These are phyloP conservation scores for Zasmidium angulare DNA, from an alignment of 2,329 filamentous ascomycete genomes.

Conservation along the genomic window DNA sequence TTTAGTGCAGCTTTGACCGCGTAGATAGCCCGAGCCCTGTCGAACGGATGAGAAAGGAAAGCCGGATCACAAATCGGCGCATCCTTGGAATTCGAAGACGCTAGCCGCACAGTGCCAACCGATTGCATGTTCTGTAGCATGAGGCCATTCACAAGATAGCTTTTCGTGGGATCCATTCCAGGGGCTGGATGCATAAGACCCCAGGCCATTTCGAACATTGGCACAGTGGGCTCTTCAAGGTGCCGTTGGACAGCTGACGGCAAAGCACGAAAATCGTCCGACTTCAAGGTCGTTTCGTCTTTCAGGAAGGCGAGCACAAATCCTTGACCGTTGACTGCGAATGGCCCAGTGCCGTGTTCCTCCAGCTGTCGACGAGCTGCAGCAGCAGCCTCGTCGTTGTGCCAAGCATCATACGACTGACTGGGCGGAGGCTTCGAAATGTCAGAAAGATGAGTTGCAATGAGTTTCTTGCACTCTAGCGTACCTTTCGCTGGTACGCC, in stretches of 20 bases:
- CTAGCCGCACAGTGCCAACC: slow-evolving; percentile 60
- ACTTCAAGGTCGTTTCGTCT: slow-evolving; percentile 29
- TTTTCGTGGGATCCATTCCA: slow-evolving; percentile 25
- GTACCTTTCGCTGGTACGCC: neutral
- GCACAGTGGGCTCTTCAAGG: slow-evolving; percentile 49
- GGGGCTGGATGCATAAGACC: slow-evolving; percentile 19
- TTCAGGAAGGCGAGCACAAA: slow-evolving; percentile 42
- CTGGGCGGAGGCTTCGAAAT: neutral
- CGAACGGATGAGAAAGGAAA: slow-evolving; percentile 55
- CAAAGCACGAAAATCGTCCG: slow-evolving; percentile 53
- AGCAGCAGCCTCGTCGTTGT: neutral
- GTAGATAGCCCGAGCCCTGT: slow-evolving; percentile 43
- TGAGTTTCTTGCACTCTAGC: too few species aligned
- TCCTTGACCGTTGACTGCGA: neutral
- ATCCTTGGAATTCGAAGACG: slow-evolving; percentile 62
- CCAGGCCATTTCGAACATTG: slow-evolving; percentile 55
- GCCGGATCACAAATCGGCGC: slow-evolving; percentile 57
- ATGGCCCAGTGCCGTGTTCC: neutral
- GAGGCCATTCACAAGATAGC: slow-evolving; percentile 53
- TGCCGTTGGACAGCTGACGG: slow-evolving; percentile 28
- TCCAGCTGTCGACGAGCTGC: neutral
- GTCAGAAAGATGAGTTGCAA: too few species aligned
- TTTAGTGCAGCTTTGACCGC: neutral
- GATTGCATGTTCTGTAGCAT: slow-evolving; percentile 46
- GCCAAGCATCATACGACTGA: slow-evolving; percentile 1